A percentile compares a stretch with the other conserved stretches of the same genome.
phyloP scores from a whole-genome alignment of 768 basidiomycete genomes.

The Boletus eberwhitei region DNA sequence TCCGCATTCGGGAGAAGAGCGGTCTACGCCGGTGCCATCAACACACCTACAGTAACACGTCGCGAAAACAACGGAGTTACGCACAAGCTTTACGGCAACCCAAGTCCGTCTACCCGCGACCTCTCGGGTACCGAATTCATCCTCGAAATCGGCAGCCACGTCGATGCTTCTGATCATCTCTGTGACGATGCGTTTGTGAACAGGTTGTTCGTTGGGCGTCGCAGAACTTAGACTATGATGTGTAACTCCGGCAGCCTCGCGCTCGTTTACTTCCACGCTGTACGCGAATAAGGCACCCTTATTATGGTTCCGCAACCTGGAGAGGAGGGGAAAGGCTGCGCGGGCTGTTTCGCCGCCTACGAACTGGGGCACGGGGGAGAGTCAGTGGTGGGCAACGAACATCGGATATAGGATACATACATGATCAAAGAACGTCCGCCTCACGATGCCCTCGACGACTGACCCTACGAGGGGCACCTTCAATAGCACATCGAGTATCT shows the following conservation, averaged over 20 bases:
- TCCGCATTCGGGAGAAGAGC: slow-evolving; percentile 65
- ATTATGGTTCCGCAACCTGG: slow-evolving; percentile 57
- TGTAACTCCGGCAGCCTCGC: slow-evolving; percentile 38
- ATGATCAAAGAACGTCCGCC: slow-evolving; percentile 84
- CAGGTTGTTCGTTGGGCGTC: slow-evolving; percentile 23
- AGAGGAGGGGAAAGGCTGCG: slow-evolving; percentile 62
- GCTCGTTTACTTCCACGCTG: slow-evolving; percentile 79
- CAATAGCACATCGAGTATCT: slow-evolving; percentile 51
- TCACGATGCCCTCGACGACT: slow-evolving; percentile 65
- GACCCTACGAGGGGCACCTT: slow-evolving; percentile 53
- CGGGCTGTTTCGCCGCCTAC: slow-evolving; percentile 84
- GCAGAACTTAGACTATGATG: not conserved
- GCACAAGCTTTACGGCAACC: slow-evolving; percentile 82
- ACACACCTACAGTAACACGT: not conserved
- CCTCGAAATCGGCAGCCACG: slow-evolving; percentile 79
- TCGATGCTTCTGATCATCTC: slow-evolving; percentile 79
- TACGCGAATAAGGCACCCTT: slow-evolving; percentile 80
- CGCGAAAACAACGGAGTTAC: slow-evolving; percentile 18
- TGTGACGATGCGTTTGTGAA: slow-evolving; percentile 61
- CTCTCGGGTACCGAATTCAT: slow-evolving; percentile 29
- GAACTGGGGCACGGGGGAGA: slow-evolving; percentile 47
- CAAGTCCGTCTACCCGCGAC: slow-evolving; percentile 57
- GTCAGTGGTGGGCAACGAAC: not conserved
- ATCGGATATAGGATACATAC: slow-evolving; percentile 33
- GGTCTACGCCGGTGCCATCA: slow-evolving; percentile 40